Evolutionary conservation across 495 filamentous ascomycete species (phyloP).

Genomic region (Barbatosphaeria neglecta): DNA sequence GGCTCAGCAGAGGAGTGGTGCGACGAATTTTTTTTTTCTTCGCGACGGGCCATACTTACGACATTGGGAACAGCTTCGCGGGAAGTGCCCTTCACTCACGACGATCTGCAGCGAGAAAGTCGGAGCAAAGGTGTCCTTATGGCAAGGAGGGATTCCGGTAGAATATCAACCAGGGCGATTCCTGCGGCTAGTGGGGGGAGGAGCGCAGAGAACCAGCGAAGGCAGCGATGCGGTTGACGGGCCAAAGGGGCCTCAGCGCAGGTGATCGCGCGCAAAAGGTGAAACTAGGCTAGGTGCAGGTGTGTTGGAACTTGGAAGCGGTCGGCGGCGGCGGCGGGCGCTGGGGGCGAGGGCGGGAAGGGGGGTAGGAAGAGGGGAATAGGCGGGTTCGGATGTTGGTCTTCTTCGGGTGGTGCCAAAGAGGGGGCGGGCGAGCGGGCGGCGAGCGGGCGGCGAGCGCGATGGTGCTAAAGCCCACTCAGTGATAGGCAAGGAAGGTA

Average conservation of each 20-base stretch:
- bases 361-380: too few species aligned
- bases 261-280: background rate
- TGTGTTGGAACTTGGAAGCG: background rate
- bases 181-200: background rate
- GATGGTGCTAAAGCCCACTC: too few species aligned
- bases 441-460: too few species aligned
- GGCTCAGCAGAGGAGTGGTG: background rate
- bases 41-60: slow-evolving; percentile 25
- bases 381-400: too few species aligned
- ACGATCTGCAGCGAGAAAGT: slow-evolving; percentile 25
- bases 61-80: slow-evolving; percentile 32
- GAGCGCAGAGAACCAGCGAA: background rate
- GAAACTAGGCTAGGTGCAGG: background rate
- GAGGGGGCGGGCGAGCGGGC: too few species aligned
- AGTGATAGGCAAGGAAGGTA: too few species aligned
- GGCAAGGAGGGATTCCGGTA: slow-evolving; percentile 1
- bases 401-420: too few species aligned
- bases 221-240: background rate
- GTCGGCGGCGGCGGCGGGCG: too few species aligned
- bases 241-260: too few species aligned
- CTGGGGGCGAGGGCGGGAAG: too few species aligned
- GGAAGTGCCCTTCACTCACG: slow-evolving; percentile 26
- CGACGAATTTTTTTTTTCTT: background rate
- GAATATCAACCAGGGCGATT: slow-evolving; percentile 1
- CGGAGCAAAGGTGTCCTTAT: slow-evolving; percentile 20